Base-by-base conservation (phyloP, 495 filamentous ascomycete species). In the Sphaerosporella brunnea region DNA sequence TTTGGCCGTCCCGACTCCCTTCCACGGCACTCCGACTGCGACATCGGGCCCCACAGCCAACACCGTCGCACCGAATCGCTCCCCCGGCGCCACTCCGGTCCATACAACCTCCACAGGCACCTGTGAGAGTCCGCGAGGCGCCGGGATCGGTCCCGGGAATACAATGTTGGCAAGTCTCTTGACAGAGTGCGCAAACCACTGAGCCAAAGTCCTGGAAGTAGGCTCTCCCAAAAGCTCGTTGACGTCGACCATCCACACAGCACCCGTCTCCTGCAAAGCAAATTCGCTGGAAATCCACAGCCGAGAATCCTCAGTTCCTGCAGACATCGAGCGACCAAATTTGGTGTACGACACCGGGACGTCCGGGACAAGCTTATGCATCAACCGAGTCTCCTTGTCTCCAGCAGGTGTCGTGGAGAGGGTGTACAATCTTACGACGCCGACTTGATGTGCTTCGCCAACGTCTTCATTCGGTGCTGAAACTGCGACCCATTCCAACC, bases 261-360 rank as follows among this genome's bases (percentile, higher is more conserved):
- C 48, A 0, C 56, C 56, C 9, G 39, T 23, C 37, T 58, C 56
- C 0, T 34, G 39, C 15, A 43, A 38, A 55, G 55, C 59, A 15
- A 48, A 54, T 18, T 59, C 56, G 15, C 51, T 55, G 3, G 51
- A 51, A 0, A 59, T 47, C 56, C 56, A 58, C 18, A 53, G 21
- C 0, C 30, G 39, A 0, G 44, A 43, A 0, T 10, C 42, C 1
- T 11, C 38, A 9, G 0, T 23, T 23, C 47, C 56, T 3, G 15
- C 45, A 2, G 47, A 51, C 0, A 59, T 1, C 8, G 26, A 40
- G 3, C 38, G 20, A 4, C 56, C 56, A 36, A 59, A 59, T 19
- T 52, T 54, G 2, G 24, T 49, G 26, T 32, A 58, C 23, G 26
- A 15, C 13, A 23, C 24, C 5, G 10, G 23, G 9, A 23, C 38